These are phyloP conservation scores for Podospora fimiseda DNA, from an alignment of 495 filamentous ascomycete genomes.

Conservation along the genomic window DNA sequence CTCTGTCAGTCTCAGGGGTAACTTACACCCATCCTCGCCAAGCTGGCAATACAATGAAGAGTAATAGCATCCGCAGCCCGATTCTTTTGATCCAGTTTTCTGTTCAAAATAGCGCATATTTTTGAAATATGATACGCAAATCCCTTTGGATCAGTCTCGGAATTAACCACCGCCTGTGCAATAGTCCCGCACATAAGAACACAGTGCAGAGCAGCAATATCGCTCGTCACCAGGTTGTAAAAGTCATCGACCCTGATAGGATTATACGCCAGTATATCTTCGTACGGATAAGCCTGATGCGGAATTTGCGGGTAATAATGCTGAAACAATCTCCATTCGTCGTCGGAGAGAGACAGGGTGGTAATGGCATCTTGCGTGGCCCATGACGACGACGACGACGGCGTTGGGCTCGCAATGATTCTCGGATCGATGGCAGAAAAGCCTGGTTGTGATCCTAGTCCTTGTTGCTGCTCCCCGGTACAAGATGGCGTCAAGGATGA, in stretches of 20 bases:
- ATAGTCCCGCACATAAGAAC: slow-evolving; percentile 26
- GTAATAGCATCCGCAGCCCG: slow-evolving; percentile 14
- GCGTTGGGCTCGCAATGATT: not conserved
- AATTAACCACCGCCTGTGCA: slow-evolving; percentile 7
- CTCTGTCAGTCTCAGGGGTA: not conserved
- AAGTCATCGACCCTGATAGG: slow-evolving; percentile 16
- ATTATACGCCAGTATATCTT: slow-evolving; percentile 26
- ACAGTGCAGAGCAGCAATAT: slow-evolving; percentile 20
- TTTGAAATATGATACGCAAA: slow-evolving; percentile 25
- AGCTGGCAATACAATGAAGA: slow-evolving; percentile 21
- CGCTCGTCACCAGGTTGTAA: slow-evolving; percentile 12
- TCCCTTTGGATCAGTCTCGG: slow-evolving; percentile 10
- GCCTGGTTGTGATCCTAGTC: not conserved
- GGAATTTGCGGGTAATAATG: slow-evolving; percentile 15
- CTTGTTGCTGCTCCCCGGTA: too few species aligned
- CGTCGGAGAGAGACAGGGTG: slow-evolving; percentile 5
- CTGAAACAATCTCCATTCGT: slow-evolving; percentile 20
- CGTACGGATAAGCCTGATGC: slow-evolving; percentile 24
- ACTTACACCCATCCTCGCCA: slow-evolving; percentile 25
- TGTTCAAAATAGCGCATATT: slow-evolving; percentile 25
- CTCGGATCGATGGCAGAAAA: not conserved
- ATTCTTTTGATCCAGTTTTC: slow-evolving; percentile 17
- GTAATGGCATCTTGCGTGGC: not conserved
- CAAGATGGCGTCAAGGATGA: not conserved
- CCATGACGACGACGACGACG: not conserved